Evolutionary conservation across 169 alveolate species (phyloP), one percentile per base, ranked within the genome.

Genomic region (Plasmodium sp.): DNA sequence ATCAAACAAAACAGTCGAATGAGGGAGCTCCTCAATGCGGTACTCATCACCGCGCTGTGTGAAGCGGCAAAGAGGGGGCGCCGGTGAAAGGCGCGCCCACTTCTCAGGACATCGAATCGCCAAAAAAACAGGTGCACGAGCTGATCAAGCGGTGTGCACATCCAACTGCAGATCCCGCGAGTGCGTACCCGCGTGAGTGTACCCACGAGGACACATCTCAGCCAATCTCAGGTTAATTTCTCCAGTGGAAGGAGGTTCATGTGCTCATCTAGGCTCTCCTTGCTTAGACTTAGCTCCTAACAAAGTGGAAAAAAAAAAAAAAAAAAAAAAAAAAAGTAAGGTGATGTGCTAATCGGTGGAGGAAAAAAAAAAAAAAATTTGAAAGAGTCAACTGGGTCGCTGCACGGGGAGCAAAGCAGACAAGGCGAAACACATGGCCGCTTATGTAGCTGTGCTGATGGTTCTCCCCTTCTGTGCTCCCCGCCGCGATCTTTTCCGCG

Each of bases 181-280:
- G 39, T 31, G 39, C 27, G 39, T 67, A 27, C n/a, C n/a, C n/a
- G 5, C 27, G 27, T 22, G 27, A 22, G 27, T 22, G 27, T 22
- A 22, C 27, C 27, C 27, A 9, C 58, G n/a, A 6, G 14, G 9
- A n/a, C 33, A 31, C 33, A 67, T 6, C 77, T 81, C 14, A 31
- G 22, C 39, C 2, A 9, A 4, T 33, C 36, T 45, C 62, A 85
- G 22, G 93, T 85, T 27, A 85, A 51, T 41, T 39, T 85, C 45
- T 85, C 93, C 67, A 85, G 27, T 9, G 93, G 93, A n/a, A 85
- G 39, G 1, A 85, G 41, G 3, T 85, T 85, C 85, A 85, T 85
- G 27, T 73, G 43, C 45, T 85, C 93, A 34, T 85, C 93, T 6
- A 85, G 6, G 43, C 22, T 75, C 31, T 85, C 93, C 22, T 74